Base-by-base conservation (phyloP, 495 filamentous ascomycete genomes). In the Parathielavia hyrcaniae region DNA sequence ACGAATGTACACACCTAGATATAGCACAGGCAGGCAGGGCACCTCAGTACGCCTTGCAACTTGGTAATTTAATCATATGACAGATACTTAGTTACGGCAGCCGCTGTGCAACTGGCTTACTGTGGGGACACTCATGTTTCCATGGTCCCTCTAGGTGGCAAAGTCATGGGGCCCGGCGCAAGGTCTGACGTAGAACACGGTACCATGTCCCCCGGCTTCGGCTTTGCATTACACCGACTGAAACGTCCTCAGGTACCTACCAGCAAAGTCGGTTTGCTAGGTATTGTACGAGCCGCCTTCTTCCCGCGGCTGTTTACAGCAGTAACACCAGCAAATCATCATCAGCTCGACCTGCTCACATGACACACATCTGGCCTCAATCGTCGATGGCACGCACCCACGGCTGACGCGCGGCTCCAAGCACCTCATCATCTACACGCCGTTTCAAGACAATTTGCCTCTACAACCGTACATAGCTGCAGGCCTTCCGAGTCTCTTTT, bases 381-480 rank as follows among this genome's bases (percentile, higher is more conserved):
- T 13, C 17, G 17, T 4, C 2, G 39, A 55, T 44, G 39, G 36
- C 36, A 55, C 26, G 34, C n/a, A n/a, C n/a, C n/a, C n/a, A 36
- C 16, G 17, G 19, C 17, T 23, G 5, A 43, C 45, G 8, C 19
- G 12, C 32, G 14, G 48, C 50, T 41, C 13, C 50, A 50, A n/a
- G 56, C 58, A 52, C 45, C 54, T 60, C 53, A 61, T 57, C 50
- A 61, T 57, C 50, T 58, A 60, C 48, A 41, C 45, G 38, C 43
- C 30, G 59, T 64, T 64, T 61, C 64, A 67, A 35, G 63, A 52
- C 56, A 62, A 64, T 60, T 61, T n/a, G n/a, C n/a, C n/a, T n/a
- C n/a, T n/a, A n/a, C n/a, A n/a, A n/a, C n/a, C n/a, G n/a, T n/a
- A n/a, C n/a, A n/a, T n/a, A n/a, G n/a, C n/a, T n/a, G n/a, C n/a